Conservation (phyloP, 768 basidiomycete genomes). For the Rhodotorula graminis region DNA sequence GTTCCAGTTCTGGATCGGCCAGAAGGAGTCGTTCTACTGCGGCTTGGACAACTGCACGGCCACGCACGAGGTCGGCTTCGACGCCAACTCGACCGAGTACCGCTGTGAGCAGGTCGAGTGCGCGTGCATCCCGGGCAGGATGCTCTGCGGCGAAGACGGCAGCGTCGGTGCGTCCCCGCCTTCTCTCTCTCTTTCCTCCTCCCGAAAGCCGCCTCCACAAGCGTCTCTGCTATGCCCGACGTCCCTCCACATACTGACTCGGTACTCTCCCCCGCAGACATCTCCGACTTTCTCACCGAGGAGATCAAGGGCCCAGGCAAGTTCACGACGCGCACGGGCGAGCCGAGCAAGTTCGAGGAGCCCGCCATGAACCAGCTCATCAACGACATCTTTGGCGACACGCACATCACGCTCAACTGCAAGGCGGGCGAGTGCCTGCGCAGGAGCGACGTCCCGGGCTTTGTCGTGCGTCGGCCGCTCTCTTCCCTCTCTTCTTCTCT, state of each 20-base stretch:
- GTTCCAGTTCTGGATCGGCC: conserved; percentile 98
- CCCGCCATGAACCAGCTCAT: conserved; percentile 96
- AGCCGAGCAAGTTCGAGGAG: conserved; percentile 85
- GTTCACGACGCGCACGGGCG: conserved; percentile 69
- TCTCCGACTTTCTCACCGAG: conserved; percentile 83
- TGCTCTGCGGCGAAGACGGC: conserved; percentile 92
- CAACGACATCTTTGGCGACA: conserved; percentile 86
- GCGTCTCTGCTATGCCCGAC: no score
- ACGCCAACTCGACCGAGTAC: conserved; percentile 69
- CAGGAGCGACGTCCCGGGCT: conserved; percentile 91
- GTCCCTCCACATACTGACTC: no score
- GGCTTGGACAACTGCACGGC: conserved; percentile 67
- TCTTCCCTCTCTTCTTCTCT: neutral
- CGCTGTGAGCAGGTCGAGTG: conserved; percentile 79
- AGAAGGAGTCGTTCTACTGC: conserved; percentile 94
- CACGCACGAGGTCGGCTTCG: conserved; percentile 54
- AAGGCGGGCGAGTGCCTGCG: conserved; percentile 89
- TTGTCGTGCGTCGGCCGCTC: conserved; percentile 54
- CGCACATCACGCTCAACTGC: conserved; percentile 79
- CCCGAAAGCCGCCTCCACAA: no score
- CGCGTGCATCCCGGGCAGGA: conserved; percentile 84
- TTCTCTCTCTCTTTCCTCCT: no score
- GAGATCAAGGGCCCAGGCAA: conserved; percentile 84
- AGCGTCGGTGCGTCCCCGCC: conserved; percentile 50
- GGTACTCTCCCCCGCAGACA: conserved; percentile 57